Conservation (phyloP, 345 rosid species). For the Eutrema yunnanense region DNA sequence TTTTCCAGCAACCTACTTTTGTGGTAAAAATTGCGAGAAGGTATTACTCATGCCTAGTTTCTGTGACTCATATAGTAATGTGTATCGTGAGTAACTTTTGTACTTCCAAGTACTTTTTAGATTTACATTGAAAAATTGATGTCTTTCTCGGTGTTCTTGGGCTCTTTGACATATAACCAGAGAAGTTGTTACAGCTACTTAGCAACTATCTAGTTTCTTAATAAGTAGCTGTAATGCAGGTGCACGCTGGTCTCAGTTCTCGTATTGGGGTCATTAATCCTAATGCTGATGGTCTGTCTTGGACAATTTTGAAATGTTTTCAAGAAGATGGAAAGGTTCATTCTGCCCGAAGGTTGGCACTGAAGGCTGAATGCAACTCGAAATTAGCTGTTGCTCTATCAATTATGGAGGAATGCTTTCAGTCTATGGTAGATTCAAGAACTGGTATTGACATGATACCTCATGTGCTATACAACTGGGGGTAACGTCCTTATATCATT, state of each 20-base stretch:
- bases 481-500: constrained; percentile 37
- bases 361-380: constrained; percentile 94
- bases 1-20: constrained; percentile 56
- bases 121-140: not conserved
- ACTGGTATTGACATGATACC: constrained; percentile 96
- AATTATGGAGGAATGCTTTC: constrained; percentile 93
- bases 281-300: constrained; percentile 55
- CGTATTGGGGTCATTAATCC: constrained; percentile 58
- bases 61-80: not conserved
- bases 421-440: constrained; percentile 88
- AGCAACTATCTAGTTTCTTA: not conserved
- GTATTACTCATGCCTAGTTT: constrained; percentile 31
- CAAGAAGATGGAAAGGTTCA: constrained; percentile 73
- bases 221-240: constrained; percentile 37
- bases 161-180: constrained; percentile 2
- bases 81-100: not conserved
- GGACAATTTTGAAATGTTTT: constrained; percentile 78
- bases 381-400: constrained; percentile 86
- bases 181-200: not conserved
- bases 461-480: constrained; percentile 83
- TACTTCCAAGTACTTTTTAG: not conserved
- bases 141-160: not conserved
- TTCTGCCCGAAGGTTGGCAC: constrained; percentile 63
- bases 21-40: constrained; percentile 67
- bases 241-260: constrained; percentile 64